These are phyloP conservation scores for Plasmodium vinckei DNA, from an alignment of 169 alveolate species.

Conservation along the genomic window DNA sequence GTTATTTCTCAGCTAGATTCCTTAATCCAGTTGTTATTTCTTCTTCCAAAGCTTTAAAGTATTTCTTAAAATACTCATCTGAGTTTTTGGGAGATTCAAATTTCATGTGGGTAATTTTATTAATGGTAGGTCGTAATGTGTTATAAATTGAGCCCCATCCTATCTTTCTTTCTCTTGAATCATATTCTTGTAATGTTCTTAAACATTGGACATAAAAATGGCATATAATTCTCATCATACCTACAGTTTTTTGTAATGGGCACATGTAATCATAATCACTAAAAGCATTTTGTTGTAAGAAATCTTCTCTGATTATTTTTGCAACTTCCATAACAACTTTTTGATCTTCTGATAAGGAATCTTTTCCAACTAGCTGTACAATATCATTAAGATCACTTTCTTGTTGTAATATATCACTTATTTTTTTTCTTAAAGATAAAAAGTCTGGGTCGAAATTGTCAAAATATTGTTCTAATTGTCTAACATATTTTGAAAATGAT, in stretches of 20 bases:
- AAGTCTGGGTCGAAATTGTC: constrained; percentile 95
- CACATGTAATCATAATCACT: constrained; percentile 98
- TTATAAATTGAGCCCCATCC: constrained; percentile 95
- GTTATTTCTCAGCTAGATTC: constrained; percentile 55
- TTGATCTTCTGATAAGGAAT: constrained; percentile 97
- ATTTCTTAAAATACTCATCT: constrained; percentile 75
- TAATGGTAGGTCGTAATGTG: constrained; percentile 91
- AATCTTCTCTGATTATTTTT: constrained; percentile 97
- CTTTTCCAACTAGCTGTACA: constrained; percentile 98
- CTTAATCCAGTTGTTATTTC: constrained; percentile 74
- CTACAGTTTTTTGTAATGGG: constrained; percentile 96
- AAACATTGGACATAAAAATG: constrained; percentile 94
- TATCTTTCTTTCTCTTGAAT: constrained; percentile 88
- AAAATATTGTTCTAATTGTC: constrained; percentile 95
- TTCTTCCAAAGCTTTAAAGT: constrained; percentile 71
- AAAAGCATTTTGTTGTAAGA: constrained; percentile 98
- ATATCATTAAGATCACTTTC: constrained; percentile 97
- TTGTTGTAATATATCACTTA: constrained; percentile 95
- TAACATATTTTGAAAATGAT: constrained; percentile 96
- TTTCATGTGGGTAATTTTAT: constrained; percentile 93
- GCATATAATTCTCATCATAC: constrained; percentile 97
- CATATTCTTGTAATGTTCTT: constrained; percentile 83
- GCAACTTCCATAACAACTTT: constrained; percentile 95
- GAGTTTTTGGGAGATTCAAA: constrained; percentile 83
- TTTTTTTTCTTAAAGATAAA: constrained; percentile 91